Conservation (phyloP, 768 basidiomycete genomes). For the Phaeotremella fagi region DNA sequence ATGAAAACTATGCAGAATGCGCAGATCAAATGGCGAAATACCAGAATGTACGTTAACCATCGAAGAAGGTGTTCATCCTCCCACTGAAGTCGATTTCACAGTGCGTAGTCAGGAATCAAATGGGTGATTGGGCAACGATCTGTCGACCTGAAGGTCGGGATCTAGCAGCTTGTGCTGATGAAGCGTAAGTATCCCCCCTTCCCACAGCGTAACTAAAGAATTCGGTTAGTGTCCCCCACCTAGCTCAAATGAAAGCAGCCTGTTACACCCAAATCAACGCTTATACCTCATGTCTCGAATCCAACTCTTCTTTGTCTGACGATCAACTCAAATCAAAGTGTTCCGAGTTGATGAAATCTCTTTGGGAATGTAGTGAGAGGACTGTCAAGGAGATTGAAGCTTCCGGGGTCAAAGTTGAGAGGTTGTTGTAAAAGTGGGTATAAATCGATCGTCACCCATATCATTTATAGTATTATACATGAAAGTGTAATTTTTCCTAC, state of each 20-base stretch:
- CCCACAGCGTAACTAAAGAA: neutral
- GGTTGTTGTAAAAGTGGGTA: too few species aligned
- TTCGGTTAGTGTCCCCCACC: conserved; percentile 36
- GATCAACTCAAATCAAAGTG: conserved; percentile 31
- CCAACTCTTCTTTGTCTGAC: conserved; percentile 25
- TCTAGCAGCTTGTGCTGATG: conserved; percentile 42
- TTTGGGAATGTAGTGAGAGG: conserved; percentile 45
- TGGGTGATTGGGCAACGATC: conserved; percentile 37
- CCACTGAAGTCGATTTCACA: conserved; percentile 2
- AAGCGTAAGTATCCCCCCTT: neutral
- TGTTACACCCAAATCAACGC: conserved; percentile 34
- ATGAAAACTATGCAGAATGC: conserved; percentile 33
- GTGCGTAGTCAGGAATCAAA: conserved; percentile 44
- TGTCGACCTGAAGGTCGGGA: conserved; percentile 36
- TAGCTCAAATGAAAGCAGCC: conserved; percentile 35
- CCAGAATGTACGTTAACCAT: conserved; percentile 30
- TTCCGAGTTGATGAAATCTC: conserved; percentile 31
- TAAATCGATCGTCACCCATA: too few species aligned
- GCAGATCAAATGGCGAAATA: conserved; percentile 46
- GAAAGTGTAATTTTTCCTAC: too few species aligned
- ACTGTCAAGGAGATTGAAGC: conserved; percentile 19
- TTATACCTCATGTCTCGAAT: conserved; percentile 40
- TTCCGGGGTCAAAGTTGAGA: neutral
- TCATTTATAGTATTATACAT: too few species aligned
- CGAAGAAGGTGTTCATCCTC: neutral